phyloP scores from a whole-genome alignment of 257 asterid species.

The Lycium ferocissimum region DNA sequence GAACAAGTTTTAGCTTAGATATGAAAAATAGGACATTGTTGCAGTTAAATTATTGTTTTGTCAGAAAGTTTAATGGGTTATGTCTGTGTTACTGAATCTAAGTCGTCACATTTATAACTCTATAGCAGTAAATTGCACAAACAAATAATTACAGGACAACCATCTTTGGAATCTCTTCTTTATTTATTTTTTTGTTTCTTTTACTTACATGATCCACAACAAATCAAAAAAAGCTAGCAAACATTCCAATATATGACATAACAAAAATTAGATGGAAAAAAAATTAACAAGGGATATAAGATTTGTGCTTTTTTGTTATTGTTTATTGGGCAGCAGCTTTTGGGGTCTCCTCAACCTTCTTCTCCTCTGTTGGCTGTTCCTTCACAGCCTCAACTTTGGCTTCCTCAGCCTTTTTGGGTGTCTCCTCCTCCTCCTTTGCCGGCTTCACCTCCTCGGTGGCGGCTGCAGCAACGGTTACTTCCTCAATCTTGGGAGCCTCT shows the following conservation, averaged over 20 bases:
- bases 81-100: not conserved
- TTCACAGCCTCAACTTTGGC: slow-evolving; percentile 39
- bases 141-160: not conserved
- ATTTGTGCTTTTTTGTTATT: slow-evolving; percentile 25
- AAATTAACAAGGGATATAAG: not conserved
- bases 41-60: not conserved
- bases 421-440: slow-evolving; percentile 32
- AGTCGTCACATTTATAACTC: not conserved
- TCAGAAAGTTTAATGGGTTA: not conserved
- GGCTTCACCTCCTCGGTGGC: slow-evolving; percentile 32
- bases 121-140: not conserved
- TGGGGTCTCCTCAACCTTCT: slow-evolving; percentile 32
- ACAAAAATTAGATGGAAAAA: slow-evolving; percentile 26
- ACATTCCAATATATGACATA: not conserved
- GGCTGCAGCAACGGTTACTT: not conserved
- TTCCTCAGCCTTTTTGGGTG: slow-evolving; percentile 35
- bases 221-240: slow-evolving; percentile 18
- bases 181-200: slow-evolving; percentile 27
- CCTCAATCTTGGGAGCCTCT: slow-evolving; percentile 50
- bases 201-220: slow-evolving; percentile 43
- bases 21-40: not conserved
- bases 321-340: slow-evolving; percentile 27
- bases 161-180: not conserved
- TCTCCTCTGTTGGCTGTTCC: slow-evolving; percentile 26
- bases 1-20: not conserved